These are phyloP conservation scores for Neophaeococcomyces mojaviensis DNA, from an alignment of 2,329 filamentous ascomycete genomes.

Conservation along the genomic window DNA sequence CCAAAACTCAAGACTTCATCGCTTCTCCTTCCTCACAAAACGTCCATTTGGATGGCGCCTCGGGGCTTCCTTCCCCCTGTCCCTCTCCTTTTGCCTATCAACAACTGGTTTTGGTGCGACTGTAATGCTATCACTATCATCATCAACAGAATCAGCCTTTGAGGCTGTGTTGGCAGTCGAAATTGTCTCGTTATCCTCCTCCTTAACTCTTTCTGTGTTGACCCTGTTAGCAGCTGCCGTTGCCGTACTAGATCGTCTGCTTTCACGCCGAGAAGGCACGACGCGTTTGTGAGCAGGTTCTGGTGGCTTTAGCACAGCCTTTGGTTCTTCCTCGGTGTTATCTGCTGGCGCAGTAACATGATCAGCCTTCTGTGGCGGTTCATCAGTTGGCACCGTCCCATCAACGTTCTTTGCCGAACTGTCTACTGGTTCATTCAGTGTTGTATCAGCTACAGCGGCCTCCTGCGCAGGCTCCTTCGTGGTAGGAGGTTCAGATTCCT, in stretches of 20 bases:
- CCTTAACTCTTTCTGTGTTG: constrained; percentile 2
- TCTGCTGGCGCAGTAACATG: neutral
- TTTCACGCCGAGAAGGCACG: neutral
- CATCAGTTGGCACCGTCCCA: neutral
- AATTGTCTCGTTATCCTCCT: constrained; percentile 1
- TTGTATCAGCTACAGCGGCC: too few species aligned
- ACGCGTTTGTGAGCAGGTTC: neutral
- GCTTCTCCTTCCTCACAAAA: neutral
- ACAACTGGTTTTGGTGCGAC: constrained; percentile 1
- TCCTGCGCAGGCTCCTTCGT: neutral
- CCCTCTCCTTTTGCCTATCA: neutral
- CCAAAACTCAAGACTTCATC: too few species aligned
- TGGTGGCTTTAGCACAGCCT: neutral
- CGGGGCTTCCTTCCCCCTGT: neutral
- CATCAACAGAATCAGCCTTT: neutral
- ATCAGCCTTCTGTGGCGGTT: neutral
- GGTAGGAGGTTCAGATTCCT: neutral
- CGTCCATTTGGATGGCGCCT: neutral
- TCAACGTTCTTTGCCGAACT: neutral
- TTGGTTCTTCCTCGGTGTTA: neutral
- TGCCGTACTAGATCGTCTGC: constrained; percentile 4
- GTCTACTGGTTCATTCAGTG: too few species aligned
- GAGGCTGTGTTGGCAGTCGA: neutral
- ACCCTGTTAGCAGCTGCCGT: constrained; percentile 1
- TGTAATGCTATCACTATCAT: constrained; percentile 4